Conservation (phyloP, 2,329 filamentous ascomycete species). For the Fusarium pininemorale region DNA sequence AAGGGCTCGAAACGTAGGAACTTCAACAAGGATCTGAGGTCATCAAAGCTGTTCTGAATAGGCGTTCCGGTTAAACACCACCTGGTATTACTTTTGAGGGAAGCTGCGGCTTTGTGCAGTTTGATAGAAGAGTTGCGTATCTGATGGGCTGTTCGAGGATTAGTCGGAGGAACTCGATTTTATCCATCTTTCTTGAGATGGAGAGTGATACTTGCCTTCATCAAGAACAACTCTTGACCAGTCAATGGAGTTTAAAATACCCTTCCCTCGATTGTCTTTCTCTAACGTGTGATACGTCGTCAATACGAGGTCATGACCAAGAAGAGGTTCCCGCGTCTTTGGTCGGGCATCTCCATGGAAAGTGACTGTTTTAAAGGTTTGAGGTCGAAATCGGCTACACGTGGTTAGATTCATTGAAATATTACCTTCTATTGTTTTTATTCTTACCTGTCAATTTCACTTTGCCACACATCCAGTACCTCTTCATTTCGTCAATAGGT, state of each 20-base stretch:
- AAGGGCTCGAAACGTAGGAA: not conserved
- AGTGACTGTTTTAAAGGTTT: rapidly evolving
- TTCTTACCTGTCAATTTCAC: too few species aligned
- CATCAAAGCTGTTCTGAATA: not conserved
- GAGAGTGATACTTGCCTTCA: too few species aligned
- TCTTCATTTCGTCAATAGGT: too few species aligned
- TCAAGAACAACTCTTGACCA: not conserved
- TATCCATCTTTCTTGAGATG: too few species aligned
- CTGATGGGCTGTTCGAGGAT: not conserved
- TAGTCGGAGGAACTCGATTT: rapidly evolving
- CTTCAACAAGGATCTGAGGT: not conserved
- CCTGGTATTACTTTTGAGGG: rapidly evolving
- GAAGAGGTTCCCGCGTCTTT: rapidly evolving
- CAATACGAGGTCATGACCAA: not conserved
- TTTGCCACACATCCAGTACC: too few species aligned
- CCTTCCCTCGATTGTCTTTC: rapidly evolving
- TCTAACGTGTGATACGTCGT: not conserved
- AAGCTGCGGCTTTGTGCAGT: rapidly evolving
- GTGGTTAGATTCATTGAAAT: too few species aligned
- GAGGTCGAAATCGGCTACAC: not conserved
- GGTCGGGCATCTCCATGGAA: not conserved
- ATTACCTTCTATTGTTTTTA: too few species aligned
- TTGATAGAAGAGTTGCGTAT: not conserved
- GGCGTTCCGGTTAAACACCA: not conserved
- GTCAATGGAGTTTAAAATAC: rapidly evolving